phyloP scores from a whole-genome alignment of 2,329 filamentous ascomycete genomes.

The Neopestalotiopsis clavispora region DNA sequence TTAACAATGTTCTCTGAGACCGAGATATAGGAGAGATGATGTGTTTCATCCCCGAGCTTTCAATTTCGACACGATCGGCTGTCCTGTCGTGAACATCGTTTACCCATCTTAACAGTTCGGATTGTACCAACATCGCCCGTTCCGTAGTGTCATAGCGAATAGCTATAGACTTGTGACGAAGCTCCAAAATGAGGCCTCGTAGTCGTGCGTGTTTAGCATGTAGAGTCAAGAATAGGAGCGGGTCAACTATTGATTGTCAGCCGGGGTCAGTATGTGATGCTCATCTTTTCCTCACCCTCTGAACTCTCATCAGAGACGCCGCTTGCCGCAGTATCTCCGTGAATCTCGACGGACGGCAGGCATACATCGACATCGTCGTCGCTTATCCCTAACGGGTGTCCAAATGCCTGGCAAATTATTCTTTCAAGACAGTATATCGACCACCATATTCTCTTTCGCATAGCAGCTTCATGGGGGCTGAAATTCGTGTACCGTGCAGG shows the following conservation, averaged over 20 bases:
- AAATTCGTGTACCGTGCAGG: constrained; percentile 58
- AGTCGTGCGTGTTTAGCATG: constrained; percentile 25
- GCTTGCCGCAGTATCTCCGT: constrained; percentile 29
- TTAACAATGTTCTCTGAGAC: constrained; percentile 18
- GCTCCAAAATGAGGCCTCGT: constrained; percentile 26
- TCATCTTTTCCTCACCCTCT: not conserved
- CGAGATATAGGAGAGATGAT: not conserved
- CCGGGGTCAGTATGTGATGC: not conserved
- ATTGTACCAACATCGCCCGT: constrained; percentile 22
- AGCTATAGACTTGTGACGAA: constrained; percentile 24
- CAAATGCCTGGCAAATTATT: constrained; percentile 60
- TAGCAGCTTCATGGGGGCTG: constrained; percentile 46
- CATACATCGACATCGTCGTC: constrained; percentile 65
- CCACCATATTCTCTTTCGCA: constrained; percentile 61
- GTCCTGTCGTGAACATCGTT: constrained; percentile 23
- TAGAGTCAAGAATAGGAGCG: constrained; percentile 22
- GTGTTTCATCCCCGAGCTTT: not conserved
- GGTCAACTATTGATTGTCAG: not conserved
- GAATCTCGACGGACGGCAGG: constrained; percentile 53
- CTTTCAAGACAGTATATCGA: constrained; percentile 60
- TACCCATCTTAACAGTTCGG: constrained; percentile 22
- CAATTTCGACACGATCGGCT: constrained; percentile 17
- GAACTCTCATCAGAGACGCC: not conserved
- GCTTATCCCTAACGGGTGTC: constrained; percentile 58
- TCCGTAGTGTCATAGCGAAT: constrained; percentile 22